phyloP scores from a whole-genome alignment of 202 grass and related monocot genomes.

The Tripidium arundinaceum region DNA sequence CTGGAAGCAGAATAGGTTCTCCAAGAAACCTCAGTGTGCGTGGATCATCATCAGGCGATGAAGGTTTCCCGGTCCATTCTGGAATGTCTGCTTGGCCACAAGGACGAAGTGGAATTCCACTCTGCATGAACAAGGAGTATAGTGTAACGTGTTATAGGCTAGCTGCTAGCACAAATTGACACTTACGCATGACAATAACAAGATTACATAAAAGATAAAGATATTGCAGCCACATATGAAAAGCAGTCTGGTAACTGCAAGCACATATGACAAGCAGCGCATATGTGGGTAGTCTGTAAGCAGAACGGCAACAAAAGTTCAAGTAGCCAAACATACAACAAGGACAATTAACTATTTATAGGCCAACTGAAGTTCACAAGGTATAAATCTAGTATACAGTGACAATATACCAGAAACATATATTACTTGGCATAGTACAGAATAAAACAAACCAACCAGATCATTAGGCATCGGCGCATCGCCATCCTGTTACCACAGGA shows the following conservation, averaged over 20 bases:
- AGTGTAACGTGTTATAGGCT: background rate
- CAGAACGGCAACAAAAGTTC: background rate
- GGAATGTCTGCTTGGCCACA: slow-evolving; percentile 50
- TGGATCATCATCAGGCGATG: slow-evolving; percentile 23
- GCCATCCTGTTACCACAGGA: too few relatives aligned
- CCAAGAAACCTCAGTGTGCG: slow-evolving; percentile 60
- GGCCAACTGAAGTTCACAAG: background rate
- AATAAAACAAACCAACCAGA: too few relatives aligned
- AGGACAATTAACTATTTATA: background rate
- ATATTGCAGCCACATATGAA: slow-evolving; percentile 2
- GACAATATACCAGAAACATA: background rate
- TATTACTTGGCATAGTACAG: too few relatives aligned
- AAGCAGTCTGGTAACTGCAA: background rate
- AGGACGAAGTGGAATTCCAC: background rate
- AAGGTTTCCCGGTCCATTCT: slow-evolving; percentile 40
- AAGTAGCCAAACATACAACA: background rate
- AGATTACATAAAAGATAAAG: background rate
- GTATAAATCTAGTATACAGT: background rate
- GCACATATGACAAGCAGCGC: background rate
- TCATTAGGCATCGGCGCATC: too few relatives aligned
- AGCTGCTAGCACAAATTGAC: background rate
- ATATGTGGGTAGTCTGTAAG: background rate
- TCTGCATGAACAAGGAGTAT: slow-evolving; percentile 24
- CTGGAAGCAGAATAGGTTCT: slow-evolving; percentile 40
- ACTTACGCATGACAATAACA: background rate